Percentiles rank a stretch among this genome's conserved stretches.
Evolutionary conservation across 345 rosid species (phyloP).

Genomic region (Pseudoturritis turrita): DNA sequence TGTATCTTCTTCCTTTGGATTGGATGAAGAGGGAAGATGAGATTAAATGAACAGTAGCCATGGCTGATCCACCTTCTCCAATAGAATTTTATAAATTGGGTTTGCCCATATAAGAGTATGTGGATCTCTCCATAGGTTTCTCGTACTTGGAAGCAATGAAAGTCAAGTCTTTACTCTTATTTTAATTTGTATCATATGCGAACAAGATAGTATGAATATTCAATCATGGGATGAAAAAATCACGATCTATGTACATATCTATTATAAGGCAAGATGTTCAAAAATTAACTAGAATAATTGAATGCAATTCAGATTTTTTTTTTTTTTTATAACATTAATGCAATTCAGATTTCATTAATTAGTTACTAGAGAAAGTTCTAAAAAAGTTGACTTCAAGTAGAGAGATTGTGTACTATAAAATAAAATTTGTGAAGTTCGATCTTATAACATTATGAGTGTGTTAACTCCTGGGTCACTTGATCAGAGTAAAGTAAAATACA

Average conservation of each 20-base stretch:
- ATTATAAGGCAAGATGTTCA: neutral
- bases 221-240: neutral
- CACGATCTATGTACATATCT: neutral
- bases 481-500: neutral
- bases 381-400: neutral
- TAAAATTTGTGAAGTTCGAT: neutral
- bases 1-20: constrained; percentile 31
- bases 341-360: neutral
- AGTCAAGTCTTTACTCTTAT: neutral
- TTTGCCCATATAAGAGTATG: neutral
- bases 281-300: neutral
- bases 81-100: neutral
- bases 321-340: too few relatives aligned
- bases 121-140: neutral
- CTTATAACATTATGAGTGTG: neutral
- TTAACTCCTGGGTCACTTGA: neutral
- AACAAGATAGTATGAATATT: neutral
- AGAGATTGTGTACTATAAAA: neutral
- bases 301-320: neutral
- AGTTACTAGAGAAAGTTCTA: neutral
- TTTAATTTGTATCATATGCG: neutral
- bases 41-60: constrained; percentile 12
- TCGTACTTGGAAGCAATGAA: constrained; percentile 1
- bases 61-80: neutral
- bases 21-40: neutral